Conservation (phyloP, 768 basidiomycete species). For the Kwoniella dejecticola region DNA sequence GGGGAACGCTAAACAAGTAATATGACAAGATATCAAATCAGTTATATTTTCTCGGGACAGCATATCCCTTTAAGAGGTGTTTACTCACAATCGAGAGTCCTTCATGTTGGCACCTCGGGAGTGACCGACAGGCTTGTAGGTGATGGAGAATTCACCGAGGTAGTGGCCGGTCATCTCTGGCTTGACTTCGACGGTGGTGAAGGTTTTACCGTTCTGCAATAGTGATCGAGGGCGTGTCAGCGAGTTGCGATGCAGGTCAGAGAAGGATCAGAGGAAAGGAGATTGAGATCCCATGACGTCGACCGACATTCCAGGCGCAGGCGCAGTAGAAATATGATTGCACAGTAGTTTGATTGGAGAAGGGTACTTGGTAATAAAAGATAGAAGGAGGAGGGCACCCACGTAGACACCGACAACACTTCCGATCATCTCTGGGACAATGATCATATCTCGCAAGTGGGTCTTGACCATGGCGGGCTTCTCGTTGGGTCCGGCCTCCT, state of each 20-base stretch:
- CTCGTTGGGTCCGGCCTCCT: constrained; percentile 98
- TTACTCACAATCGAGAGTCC: constrained; percentile 56
- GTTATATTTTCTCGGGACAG: neutral
- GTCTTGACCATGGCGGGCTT: constrained; percentile 99
- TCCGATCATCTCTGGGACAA: constrained; percentile 99
- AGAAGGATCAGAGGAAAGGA: too few relatives aligned
- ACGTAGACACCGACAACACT: constrained; percentile 93
- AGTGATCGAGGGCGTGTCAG: too few relatives aligned
- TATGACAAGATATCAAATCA: constrained; percentile 18
- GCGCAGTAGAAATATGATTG: too few relatives aligned
- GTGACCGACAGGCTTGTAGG: constrained; percentile 98
- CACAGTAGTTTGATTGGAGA: too few relatives aligned
- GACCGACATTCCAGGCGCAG: too few relatives aligned
- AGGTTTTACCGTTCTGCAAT: constrained; percentile 55
- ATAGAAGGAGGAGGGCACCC: constrained; percentile 22
- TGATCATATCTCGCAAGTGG: constrained; percentile 98
- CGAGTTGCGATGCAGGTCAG: too few relatives aligned
- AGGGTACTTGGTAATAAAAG: neutral
- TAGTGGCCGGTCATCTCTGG: constrained; percentile 99
- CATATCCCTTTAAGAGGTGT: constrained; percentile 64
- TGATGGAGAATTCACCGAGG: constrained; percentile 84
- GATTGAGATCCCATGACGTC: too few relatives aligned
- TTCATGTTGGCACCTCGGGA: constrained; percentile 97
- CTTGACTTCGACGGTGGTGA: constrained; percentile 88
- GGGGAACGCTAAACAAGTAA: constrained; percentile 66